Evolutionary conservation across 2,329 filamentous ascomycete genomes (phyloP), one percentile per base, ranked within the genome.

Genomic region (Cercospora berteroae): DNA sequence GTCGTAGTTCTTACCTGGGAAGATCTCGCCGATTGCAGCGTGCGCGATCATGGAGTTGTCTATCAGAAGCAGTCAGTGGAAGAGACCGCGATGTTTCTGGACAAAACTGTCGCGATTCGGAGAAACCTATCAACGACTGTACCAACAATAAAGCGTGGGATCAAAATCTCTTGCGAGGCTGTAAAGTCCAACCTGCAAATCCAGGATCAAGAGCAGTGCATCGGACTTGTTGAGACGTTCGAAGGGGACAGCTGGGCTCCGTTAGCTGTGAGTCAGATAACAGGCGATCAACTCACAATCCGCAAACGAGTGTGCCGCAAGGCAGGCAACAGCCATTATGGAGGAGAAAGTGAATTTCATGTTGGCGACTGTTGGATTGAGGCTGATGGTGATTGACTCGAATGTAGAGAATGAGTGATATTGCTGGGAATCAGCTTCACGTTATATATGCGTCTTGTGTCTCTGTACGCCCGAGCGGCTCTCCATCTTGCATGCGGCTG

Each of bases 31-130:
- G 1, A 92, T 76, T 5, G 85, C 85, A 18, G 89, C 85, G 71
- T 92, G 90, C 1, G 88, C 90, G 50, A 91, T 80, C 70, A 92
- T 87, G 77, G 87, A 87, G 76, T 89, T 86, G 68, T 85, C 36
- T 42, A n/a, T 16, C 16, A 16, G 7, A 3, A n/a, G 7, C 6
- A 42, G 16, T 42, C 5, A 42, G 36, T 42, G 31, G 12, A 12
- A 31, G 29, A 9, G 29, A 31, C 29, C 29, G 8, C 1, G 29
- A 31, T 31, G 29, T 31, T 1, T 31, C 29, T 31, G 5, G 13
- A 39, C 33, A 42, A 8, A 42, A n/a, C 36, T 42, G 36, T 7
- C 16, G 36, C 6, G 36, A 7, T 7, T 8, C 7, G 16, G 1
- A 42, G 16, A 8, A 8, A 16, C 6, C 36, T 42, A 7, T 2